These are phyloP conservation scores for Parsonsia alboflavescens DNA, from an alignment of 257 asterid species.

Conservation along the genomic window DNA sequence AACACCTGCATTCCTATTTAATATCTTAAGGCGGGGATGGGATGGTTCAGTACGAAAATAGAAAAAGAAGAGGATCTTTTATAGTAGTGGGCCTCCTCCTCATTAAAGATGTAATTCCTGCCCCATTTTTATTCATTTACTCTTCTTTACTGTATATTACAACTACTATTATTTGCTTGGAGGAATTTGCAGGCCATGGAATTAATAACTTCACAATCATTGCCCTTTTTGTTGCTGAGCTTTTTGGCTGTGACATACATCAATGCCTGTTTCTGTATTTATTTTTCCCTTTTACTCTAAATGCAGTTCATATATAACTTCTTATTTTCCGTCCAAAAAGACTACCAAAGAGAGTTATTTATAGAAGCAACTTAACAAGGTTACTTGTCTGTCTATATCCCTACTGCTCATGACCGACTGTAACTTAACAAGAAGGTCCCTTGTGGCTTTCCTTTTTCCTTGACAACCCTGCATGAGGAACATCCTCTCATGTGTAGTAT, in stretches of 20 bases:
- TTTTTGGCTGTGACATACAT: not conserved
- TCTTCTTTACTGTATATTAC: not conserved
- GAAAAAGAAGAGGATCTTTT: conserved; percentile 17
- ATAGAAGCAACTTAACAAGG: not conserved
- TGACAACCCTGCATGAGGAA: not conserved
- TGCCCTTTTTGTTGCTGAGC: not conserved
- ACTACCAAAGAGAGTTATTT: not conserved
- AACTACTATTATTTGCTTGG: not conserved
- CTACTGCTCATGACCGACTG: not conserved
- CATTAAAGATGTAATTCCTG: conserved; percentile 9
- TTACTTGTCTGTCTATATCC: not conserved
- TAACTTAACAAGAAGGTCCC: no score
- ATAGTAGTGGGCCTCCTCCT: conserved; percentile 17
- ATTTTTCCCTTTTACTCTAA: not conserved
- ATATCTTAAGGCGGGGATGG: conserved; percentile 3
- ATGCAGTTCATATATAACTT: not conserved
- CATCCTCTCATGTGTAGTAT: no score
- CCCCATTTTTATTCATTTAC: not conserved
- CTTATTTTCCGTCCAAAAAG: not conserved
- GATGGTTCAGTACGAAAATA: conserved; percentile 11
- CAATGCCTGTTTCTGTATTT: not conserved
- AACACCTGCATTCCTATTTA: conserved; percentile 2
- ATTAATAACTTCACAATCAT: not conserved
- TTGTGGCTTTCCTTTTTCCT: no score
- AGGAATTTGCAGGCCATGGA: conserved; percentile 9